Evolutionary conservation across 2,329 filamentous ascomycete genomes (phyloP).

Genomic region (Diaporthe vaccinii): DNA sequence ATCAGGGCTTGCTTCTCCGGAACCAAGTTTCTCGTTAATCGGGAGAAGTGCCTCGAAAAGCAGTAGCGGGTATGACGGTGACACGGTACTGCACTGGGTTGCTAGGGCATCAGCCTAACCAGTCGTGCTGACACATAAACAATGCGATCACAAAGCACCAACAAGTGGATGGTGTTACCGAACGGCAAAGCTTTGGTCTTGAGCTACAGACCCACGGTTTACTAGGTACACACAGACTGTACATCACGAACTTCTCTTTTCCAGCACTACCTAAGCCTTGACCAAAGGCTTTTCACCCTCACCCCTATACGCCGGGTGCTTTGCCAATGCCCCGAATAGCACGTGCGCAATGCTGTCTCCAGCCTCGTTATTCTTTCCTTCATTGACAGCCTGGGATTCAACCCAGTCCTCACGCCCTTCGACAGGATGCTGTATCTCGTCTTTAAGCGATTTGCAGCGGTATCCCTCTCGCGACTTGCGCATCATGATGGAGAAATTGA

Average conservation of each 20-base stretch:
- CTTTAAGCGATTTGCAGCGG: not conserved
- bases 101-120: too few species aligned
- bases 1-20: too few species aligned
- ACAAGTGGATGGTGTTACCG: too few species aligned
- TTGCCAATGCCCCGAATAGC: not conserved
- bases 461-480: not conserved
- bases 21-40: too few species aligned
- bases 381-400: not conserved
- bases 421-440: not conserved
- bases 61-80: too few species aligned
- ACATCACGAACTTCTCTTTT: not conserved
- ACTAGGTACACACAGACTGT: not conserved
- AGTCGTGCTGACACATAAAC: too few species aligned
- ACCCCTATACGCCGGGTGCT: not conserved
- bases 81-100: too few species aligned
- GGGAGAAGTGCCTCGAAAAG: too few species aligned
- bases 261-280: not conserved
- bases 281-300: not conserved
- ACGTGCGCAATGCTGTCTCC: not conserved
- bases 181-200: too few species aligned
- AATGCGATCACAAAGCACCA: too few species aligned
- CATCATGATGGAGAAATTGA: not conserved
- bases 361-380: not conserved
- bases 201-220: not conserved
- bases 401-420: not conserved